Evolutionary conservation across 1,139 yeast species (phyloP).

Genomic region (Kodamaea plutei): DNA sequence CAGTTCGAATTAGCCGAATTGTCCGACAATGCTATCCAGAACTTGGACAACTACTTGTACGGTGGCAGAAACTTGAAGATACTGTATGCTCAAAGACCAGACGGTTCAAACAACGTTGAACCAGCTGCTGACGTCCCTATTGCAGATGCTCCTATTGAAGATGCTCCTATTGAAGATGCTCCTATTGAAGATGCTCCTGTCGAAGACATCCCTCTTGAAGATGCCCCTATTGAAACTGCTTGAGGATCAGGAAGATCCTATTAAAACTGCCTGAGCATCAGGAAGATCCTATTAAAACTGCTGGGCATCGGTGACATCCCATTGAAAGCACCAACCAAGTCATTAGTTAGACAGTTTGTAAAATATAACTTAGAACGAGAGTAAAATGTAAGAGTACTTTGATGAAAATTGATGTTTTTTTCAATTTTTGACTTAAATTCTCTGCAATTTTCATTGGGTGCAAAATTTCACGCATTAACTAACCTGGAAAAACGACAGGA

Average conservation of each 20-base stretch:
- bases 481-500: no score
- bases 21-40: conserved; percentile 72
- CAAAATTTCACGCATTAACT: no score
- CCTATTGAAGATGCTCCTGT: conserved; percentile 3
- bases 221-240: background rate
- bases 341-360: no score
- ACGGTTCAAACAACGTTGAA: conserved; percentile 1
- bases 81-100: conserved; percentile 49
- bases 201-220: background rate
- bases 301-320: no score
- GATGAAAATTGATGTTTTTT: no score
- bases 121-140: conserved; percentile 6
- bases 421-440: no score
- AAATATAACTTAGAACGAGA: no score
- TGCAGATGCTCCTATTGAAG: conserved; percentile 4
- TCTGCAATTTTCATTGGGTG: no score
- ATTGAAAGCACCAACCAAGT: no score
- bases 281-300: no score
- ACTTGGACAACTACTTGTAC: conserved; percentile 73
- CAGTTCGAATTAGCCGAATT: conserved; percentile 64
- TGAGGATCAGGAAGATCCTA: background rate
- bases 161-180: conserved; percentile 3
- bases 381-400: no score
- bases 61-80: conserved; percentile 75
- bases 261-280: no score